Base-by-base conservation (phyloP, 1,139 yeast genomes). In the Protomyces inundatus region DNA sequence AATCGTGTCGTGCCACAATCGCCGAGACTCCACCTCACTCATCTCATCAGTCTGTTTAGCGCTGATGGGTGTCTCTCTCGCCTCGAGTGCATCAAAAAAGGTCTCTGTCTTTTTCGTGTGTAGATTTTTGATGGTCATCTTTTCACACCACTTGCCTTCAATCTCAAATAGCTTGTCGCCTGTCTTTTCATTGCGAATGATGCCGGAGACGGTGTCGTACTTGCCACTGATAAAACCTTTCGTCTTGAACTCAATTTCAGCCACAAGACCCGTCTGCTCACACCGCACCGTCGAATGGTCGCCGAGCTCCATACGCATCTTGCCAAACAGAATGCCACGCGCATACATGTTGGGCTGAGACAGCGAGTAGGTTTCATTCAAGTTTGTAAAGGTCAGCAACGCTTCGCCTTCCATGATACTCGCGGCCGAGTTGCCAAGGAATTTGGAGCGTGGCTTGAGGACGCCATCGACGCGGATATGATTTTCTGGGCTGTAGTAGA, bases 301-400 rank as follows among this genome's bases (percentile, higher is more conserved):
- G 42, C 98, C 98, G 66, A 93, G 77, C 73, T 93, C 98, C 68
- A 87, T 86, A 76, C 85, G 87, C 79, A 93, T 81, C 69, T 87
- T 88, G 30, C 98, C 98, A 72, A 93, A 88, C 45, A 93, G 77
- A 57, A 93, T 88, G 39, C 69, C 69, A 32, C 98, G 81, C n/a
- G 95, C 96, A 71, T 93, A 93, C 77, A 93, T 86, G 74, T 93
- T 93, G 64, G 98, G 98, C 74, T 93, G 98, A 36, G 90, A 87
- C 75, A 93, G 80, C 12, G 85, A 82, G 74, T 90, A 93, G 61
- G 80, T 78, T 72, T 87, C 95, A 65, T 76, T 75, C 10, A 73
- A 66, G 69, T 88, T 86, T 53, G 87, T 81, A 66, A 93, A 82
- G 51, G 88, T 84, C 23, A 93, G 77, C 65, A 82, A 85, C 0